phyloP scores from a whole-genome alignment of 2,329 filamentous ascomycete genomes.

The Colletotrichum cereale region DNA sequence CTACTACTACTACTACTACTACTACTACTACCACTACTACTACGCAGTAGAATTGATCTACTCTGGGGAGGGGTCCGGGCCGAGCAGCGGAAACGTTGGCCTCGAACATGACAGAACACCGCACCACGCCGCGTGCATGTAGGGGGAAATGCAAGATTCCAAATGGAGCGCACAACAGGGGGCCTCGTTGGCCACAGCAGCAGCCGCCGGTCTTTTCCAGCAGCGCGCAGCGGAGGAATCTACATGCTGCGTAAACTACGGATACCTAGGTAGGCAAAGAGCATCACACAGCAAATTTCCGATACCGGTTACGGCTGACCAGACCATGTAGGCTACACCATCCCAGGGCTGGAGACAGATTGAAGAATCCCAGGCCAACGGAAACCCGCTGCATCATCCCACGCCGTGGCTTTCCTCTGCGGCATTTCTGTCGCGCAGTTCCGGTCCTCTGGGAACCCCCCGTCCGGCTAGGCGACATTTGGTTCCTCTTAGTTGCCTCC shows the following conservation, averaged over 20 bases:
- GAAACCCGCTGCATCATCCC: constrained; percentile 34
- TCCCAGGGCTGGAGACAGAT: background rate
- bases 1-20: too few relatives aligned
- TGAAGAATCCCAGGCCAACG: constrained; percentile 27
- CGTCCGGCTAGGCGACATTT: background rate
- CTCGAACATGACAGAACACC: background rate
- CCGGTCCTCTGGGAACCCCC: constrained; percentile 7
- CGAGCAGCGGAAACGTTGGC: background rate
- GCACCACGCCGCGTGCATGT: background rate
- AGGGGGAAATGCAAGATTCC: constrained; percentile 4
- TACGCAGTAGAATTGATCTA: background rate
- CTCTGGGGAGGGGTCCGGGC: background rate
- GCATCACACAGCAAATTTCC: constrained; percentile 15
- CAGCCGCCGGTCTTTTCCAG: background rate
- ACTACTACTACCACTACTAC: too few relatives aligned
- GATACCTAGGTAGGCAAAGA: background rate
- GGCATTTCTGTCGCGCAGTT: background rate
- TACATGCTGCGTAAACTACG: too few relatives aligned
- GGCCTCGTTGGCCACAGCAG: constrained; percentile 17
- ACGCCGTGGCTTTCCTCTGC: constrained; percentile 17
- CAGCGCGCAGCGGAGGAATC: constrained; percentile 13
- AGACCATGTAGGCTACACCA: background rate
- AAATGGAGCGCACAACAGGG: constrained; percentile 15
- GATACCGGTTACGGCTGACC: constrained; percentile 28
- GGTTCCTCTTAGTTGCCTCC: constrained; percentile 10